A percentile compares a stretch with the other conserved stretches of the same genome.
phyloP scores from a whole-genome alignment of 1,139 yeast genomes.

The Yamadazyma atmosphaerica region DNA sequence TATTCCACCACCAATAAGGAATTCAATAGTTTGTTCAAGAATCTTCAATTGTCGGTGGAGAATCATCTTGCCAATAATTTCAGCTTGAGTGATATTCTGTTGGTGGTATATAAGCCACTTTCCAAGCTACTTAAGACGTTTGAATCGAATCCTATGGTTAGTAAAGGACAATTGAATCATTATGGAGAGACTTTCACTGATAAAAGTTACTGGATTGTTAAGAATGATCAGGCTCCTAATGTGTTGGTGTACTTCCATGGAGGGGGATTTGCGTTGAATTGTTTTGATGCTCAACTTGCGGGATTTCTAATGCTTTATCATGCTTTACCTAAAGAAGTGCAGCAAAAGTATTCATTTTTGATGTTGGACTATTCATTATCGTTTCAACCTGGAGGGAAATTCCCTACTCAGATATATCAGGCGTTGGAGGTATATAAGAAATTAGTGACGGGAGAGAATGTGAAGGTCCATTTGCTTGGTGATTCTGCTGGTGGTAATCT shows the following conservation, averaged over 20 bases:
- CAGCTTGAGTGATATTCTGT: slow-evolving; percentile 13
- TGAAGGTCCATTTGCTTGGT: slow-evolving; percentile 38
- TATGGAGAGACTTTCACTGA: slow-evolving; percentile 28
- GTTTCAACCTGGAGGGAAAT: slow-evolving; percentile 22
- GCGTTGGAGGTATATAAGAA: slow-evolving; percentile 27
- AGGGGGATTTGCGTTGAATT: slow-evolving; percentile 40
- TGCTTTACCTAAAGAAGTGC: slow-evolving; percentile 20
- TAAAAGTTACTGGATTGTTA: slow-evolving; percentile 31
- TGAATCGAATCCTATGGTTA: slow-evolving; percentile 15
- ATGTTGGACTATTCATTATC: slow-evolving; percentile 40
- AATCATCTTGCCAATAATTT: slow-evolving; percentile 26
- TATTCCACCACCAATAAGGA: slow-evolving; percentile 31
- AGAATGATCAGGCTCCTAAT: slow-evolving; percentile 17
- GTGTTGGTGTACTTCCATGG: slow-evolving; percentile 33
- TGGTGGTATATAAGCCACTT: slow-evolving; percentile 15
- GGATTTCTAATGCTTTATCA: slow-evolving; percentile 25
- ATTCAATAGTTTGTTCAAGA: slow-evolving; percentile 29
- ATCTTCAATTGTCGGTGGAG: slow-evolving; percentile 27
- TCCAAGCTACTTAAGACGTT: slow-evolving; percentile 12
- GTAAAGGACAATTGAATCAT: slow-evolving; percentile 14
- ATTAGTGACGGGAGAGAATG: slow-evolving; percentile 28
- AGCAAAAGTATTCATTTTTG: slow-evolving; percentile 24
- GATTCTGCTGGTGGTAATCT: slow-evolving; percentile 53
- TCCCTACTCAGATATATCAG: slow-evolving; percentile 44
- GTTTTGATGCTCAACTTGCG: slow-evolving; percentile 28